Evolutionary conservation across 2,329 filamentous ascomycete genomes (phyloP), one percentile per base, ranked within the genome.

Genomic region (Ophiostoma pallidulum): DNA sequence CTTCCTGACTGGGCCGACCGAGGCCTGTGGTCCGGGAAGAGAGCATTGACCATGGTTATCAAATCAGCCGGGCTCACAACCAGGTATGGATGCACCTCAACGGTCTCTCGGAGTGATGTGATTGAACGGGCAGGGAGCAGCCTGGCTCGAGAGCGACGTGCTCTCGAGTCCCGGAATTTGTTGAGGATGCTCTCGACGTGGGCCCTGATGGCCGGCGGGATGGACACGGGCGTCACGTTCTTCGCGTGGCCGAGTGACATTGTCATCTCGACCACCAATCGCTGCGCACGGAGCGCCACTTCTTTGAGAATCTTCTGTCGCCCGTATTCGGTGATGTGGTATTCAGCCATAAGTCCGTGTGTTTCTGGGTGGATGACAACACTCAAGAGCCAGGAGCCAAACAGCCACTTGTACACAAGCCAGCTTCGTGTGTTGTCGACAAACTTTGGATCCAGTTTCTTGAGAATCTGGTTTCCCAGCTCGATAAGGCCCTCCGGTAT

Each of bases 271-370:
- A 86, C 79, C 12, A 91, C 86, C 54, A 86, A 76, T 58, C 85
- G 82, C 60, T 90, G 84, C 42, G 86, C 84, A 53, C 84, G 80
- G 61, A 85, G 80, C 47, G 85, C 88, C 48, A 96, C 83, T 61
- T 91, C 84, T 58, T 82, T 82, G 48, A 85, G 68, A 48, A 85
- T 84, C 63, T 82, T 90, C 59, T 94, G 86, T 37, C 92, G 80
- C 36, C 88, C 89, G 64, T 91, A 88, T 56, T 94, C 87, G 42
- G 86, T 90, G 58, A 97, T 88, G 66, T 95, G 87, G 63, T 94
- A 91, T 58, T 94, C 87, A 48, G 87, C 77, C 70, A 97, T 82
- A 68, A 85, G 78, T 47, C 79, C 78, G 56, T 80, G 75, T 45
- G 75, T 89, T 74, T 98, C 92, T 10, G 92, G 92, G 59, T 92